phyloP scores from a whole-genome alignment of 495 filamentous ascomycete species.

The Hypoxylon subgilvum region DNA sequence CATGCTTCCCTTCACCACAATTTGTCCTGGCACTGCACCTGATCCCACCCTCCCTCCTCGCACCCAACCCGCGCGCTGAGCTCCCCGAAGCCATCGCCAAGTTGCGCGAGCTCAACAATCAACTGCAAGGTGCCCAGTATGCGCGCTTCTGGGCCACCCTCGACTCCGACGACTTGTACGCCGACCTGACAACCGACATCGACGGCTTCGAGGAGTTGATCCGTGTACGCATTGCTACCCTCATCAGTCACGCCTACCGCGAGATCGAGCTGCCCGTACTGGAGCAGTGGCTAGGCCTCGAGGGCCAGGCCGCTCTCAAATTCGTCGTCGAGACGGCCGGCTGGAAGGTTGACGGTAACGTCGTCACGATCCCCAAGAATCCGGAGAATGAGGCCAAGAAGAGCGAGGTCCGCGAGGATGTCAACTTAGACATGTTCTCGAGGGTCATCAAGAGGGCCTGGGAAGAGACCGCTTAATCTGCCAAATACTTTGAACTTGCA shows the following conservation, averaged over 20 bases:
- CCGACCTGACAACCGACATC: constrained; percentile 92
- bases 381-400: constrained; percentile 99
- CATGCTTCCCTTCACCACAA: constrained; percentile 94
- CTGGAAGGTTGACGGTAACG: constrained; percentile 72
- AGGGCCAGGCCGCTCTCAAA: constrained; percentile 71
- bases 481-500: too few species aligned
- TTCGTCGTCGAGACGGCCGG: constrained; percentile 85
- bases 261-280: constrained; percentile 77
- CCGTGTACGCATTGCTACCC: constrained; percentile 86
- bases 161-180: constrained; percentile 93
- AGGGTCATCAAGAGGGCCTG: constrained; percentile 83
- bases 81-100: constrained; percentile 89
- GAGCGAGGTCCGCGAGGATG: constrained; percentile 92
- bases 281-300: constrained; percentile 87
- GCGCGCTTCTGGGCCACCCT: constrained; percentile 89
- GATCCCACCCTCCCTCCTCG: constrained; percentile 63
- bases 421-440: constrained; percentile 88
- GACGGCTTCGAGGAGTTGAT: constrained; percentile 96
- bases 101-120: constrained; percentile 78
- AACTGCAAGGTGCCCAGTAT: constrained; percentile 87
- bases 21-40: constrained; percentile 93
- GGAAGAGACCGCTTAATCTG: constrained; percentile 86
- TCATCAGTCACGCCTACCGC: constrained; percentile 85
- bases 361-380: constrained; percentile 79
- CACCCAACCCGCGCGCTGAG: constrained; percentile 55